Evolutionary conservation across 768 basidiomycete species (phyloP).

Genomic region (Naganishia friedmannii): DNA sequence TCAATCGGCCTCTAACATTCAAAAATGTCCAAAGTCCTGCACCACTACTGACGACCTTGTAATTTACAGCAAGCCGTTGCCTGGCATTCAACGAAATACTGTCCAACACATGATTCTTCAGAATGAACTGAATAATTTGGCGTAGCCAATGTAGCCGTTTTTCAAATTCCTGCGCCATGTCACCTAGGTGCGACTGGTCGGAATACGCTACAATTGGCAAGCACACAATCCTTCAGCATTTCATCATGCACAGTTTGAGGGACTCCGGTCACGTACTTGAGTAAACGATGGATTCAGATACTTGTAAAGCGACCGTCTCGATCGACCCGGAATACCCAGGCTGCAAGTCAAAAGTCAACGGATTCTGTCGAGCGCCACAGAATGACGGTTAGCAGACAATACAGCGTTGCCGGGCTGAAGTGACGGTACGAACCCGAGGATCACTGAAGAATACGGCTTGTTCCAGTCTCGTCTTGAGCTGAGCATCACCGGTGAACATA

Average conservation of each 20-base stretch:
- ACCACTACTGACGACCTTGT: conserved; percentile 13
- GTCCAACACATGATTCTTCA: not conserved
- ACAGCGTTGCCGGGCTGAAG: too few relatives aligned
- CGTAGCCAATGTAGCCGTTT: conserved; percentile 6
- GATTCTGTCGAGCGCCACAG: conserved; percentile 1
- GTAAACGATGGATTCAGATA: conserved; percentile 24
- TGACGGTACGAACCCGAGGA: not conserved
- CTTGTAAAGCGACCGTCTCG: conserved; percentile 17
- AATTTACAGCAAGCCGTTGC: conserved; percentile 5
- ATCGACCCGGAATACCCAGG: conserved; percentile 23
- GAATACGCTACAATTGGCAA: conserved; percentile 1
- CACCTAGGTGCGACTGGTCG: conserved; percentile 13
- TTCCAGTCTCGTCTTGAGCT: conserved; percentile 20
- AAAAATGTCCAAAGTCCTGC: conserved; percentile 19
- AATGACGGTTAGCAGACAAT: not conserved
- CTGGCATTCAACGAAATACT: conserved; percentile 13
- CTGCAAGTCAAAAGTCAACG: conserved; percentile 25
- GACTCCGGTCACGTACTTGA: not conserved
- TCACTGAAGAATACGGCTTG: conserved; percentile 28
- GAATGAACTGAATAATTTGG: conserved; percentile 11
- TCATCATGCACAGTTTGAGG: not conserved
- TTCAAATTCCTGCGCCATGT: conserved; percentile 23
- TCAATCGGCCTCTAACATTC: conserved; percentile 11
- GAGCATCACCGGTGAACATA: conserved; percentile 1
- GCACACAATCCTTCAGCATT: not conserved